Evolutionary conservation across 1,139 yeast species (phyloP), one percentile per base, ranked within the genome.

Genomic region (Candida tropicalis): DNA sequence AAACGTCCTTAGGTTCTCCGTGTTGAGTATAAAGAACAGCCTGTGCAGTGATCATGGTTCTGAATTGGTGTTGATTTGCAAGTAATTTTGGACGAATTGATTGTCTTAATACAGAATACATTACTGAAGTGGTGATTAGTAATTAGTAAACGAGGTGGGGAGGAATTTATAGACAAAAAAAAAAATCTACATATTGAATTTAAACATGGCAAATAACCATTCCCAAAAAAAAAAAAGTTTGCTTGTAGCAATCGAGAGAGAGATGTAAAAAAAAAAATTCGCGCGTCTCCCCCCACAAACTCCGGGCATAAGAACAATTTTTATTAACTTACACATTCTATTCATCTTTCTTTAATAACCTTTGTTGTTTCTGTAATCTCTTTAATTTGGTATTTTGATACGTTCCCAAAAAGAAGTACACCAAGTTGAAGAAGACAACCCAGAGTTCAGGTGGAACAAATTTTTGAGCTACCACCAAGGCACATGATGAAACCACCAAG

Each of bases 341-440:
- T 17, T 31, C 34, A 15, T 36, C 32, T 15, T 32, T 26, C 34
- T 37, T 41, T 39, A 43, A 38, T 39, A 31, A 39, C 36, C 49
- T 43, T 32, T 46, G 44, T 36, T 39, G 43, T 40, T 57, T 62
- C 35, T 64, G 68, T 44, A 66, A 68, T 54, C 65, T 58, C 68
- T 85, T 84, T 57, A 85, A 70, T 56, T 77, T 69, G 37, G 84
- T 78, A 62, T 89, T 89, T 63, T 88, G 93, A 54, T 79, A 79
- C 4, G 96, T 87, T 13, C 93, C 90, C 50, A 89, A 67, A 31
- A 85, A 60, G 57, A 88, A 88, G 55, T 82, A 87, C 34, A 88
- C 82, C 48, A 84, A 58, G 49, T 83, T 82, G 68, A 87, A 87
- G 66, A 87, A 87, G 2, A 88, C 88, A 7, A 87, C 89, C 97